phyloP scores from a whole-genome alignment of 371 early-diverging fungal species.

The Dentiscutata heterogama region DNA sequence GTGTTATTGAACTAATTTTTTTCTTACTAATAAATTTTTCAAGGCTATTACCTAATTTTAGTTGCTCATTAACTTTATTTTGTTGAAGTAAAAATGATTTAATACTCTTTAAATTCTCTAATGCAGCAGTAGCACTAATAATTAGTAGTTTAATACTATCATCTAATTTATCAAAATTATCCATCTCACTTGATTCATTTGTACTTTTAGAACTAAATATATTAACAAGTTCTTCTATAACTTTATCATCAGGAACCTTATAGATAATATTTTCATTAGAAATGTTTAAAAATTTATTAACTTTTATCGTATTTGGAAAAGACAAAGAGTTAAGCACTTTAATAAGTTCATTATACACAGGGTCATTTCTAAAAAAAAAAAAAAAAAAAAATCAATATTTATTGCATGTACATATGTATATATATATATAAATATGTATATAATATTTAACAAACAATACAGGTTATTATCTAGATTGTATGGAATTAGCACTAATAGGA shows the following conservation, averaged over 20 bases:
- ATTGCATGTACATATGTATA: too few species aligned
- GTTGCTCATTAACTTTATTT: neutral
- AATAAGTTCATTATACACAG: neutral
- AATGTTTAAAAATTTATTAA: slow-evolving; percentile 17
- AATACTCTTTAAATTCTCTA: neutral
- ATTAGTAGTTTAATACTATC: slow-evolving; percentile 16
- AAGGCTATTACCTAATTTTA: neutral
- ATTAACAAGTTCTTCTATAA: neutral
- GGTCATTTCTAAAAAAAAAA: neutral
- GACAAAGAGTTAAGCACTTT: slow-evolving; percentile 4
- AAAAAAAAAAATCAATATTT: too few species aligned
- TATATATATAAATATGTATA: too few species aligned
- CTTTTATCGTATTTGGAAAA: neutral
- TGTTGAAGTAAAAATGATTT: neutral
- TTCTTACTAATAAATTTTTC: neutral
- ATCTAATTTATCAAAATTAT: slow-evolving; percentile 21
- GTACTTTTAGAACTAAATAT: neutral
- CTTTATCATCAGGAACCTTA: neutral
- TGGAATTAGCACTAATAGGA: neutral
- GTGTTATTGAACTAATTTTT: neutral
- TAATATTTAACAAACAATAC: too few species aligned
- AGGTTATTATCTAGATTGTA: neutral
- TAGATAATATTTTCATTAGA: neutral
- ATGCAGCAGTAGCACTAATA: neutral
- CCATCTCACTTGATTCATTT: neutral